Evolutionary conservation across 2,329 filamentous ascomycete genomes (phyloP), one percentile per base, ranked within the genome.

Genomic region (Ceratocystis cubensis): DNA sequence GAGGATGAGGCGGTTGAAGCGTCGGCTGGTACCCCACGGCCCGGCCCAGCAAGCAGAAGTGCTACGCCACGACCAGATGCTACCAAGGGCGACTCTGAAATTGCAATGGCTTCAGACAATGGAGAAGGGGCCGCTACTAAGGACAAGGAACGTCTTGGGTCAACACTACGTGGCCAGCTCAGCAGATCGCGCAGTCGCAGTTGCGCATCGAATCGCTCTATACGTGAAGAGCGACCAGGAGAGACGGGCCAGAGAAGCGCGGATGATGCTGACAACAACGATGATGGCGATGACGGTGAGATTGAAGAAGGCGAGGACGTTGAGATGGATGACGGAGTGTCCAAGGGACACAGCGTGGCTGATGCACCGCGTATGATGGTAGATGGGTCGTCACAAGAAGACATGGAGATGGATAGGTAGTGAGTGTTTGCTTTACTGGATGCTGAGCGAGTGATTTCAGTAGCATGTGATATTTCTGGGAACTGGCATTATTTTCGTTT

Each of bases 191-290:
- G 61, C 28, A 68, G 66, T n/a, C 20, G 50, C 17, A 68, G 66
- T 41, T 50, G 56, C 2, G 30, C 10, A 2, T 69, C 72, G 48
- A 78, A 77, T 13, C 76, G 77, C 8, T 53, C 56, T 22, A 50
- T 33, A 17, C 53, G 66, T 8, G 50, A 63, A n/a, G 63, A 61
- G 37, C 61, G 45, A 30, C 30, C 50, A 8, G 91, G 96, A 76
- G 89, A 94, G 0, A 91, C 96, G 76, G 81, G 89, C 50, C 83
- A 90, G 65, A 91, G 94, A 75, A 90, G 89, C 41, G 90, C 90
- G 84, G 82, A 84, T 66, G 85, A 85, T 70, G 86, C 84, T 59
- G 83, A 79, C 15, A 86, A 87, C 71, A 84, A 85, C 33, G 80
- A 81, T 17, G 82, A 75, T 7, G 81, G 81, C 44, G 66, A 64